Percentiles rank a stretch among this genome's conserved stretches.
Evolutionary conservation across 805 yeast species (phyloP).

Genomic region (Millerozyma acaciae): DNA sequence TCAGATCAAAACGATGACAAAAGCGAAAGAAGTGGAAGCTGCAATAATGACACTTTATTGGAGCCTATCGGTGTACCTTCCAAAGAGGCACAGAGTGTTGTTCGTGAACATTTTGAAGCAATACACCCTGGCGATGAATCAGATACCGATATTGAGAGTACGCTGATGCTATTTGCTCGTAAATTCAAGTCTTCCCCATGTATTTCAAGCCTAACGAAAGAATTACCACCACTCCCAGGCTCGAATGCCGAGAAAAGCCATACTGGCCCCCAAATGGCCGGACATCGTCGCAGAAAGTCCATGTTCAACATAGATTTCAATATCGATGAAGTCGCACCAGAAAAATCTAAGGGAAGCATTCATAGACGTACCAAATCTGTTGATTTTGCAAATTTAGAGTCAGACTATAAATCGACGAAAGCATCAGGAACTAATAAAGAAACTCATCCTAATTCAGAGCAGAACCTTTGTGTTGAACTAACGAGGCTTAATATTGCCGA

Average conservation of each 20-base stretch:
- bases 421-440: not conserved
- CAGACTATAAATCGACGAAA: not conserved
- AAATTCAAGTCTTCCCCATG: constrained; percentile 20
- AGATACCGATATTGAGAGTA: constrained; percentile 30
- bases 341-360: constrained; percentile 1
- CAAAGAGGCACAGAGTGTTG: constrained; percentile 24
- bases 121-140: constrained; percentile 21
- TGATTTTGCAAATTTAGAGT: constrained; percentile 6
- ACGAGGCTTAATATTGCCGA: constrained; percentile 29
- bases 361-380: constrained; percentile 11
- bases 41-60: constrained; percentile 9
- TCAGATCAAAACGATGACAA: constrained; percentile 14
- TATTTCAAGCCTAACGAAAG: constrained; percentile 6
- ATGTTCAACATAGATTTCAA: constrained; percentile 31
- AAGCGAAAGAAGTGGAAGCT: not conserved
- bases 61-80: constrained; percentile 38
- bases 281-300: constrained; percentile 37
- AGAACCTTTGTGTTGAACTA: constrained; percentile 3
- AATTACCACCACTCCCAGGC: constrained; percentile 7
- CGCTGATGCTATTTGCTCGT: constrained; percentile 14
- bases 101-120: constrained; percentile 23
- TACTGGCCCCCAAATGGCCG: not conserved
- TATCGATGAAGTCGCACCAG: constrained; percentile 5
- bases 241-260: not conserved
- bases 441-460: constrained; percentile 1